phyloP scores from a whole-genome alignment of 768 basidiomycete species.

The Russula vinacea region DNA sequence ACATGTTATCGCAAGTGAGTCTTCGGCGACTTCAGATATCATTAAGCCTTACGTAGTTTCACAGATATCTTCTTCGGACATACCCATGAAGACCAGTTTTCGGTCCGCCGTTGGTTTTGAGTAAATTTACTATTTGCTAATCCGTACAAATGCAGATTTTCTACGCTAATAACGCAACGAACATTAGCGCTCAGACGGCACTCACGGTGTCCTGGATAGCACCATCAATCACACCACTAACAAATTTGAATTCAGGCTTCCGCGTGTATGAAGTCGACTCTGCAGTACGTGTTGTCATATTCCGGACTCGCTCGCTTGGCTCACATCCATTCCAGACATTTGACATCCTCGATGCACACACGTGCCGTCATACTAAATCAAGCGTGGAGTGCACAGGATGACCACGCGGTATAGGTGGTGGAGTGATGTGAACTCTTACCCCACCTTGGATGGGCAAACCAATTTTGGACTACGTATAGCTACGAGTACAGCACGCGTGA shows the following conservation, averaged over 20 bases:
- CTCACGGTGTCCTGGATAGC: conserved; percentile 56
- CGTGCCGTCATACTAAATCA: conserved; percentile 45
- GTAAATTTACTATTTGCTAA: neutral
- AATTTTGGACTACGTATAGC: conserved; percentile 53
- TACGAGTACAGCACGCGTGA: conserved; percentile 69
- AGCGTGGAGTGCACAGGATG: neutral
- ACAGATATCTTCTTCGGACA: conserved; percentile 77
- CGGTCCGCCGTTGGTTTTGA: conserved; percentile 39
- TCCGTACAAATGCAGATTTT: conserved; percentile 48
- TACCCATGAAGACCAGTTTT: conserved; percentile 70
- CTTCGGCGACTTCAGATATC: conserved; percentile 20
- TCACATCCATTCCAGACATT: conserved; percentile 52
- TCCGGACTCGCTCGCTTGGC: neutral
- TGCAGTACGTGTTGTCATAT: conserved; percentile 43
- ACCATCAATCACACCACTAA: conserved; percentile 67
- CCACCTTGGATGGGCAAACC: conserved; percentile 54
- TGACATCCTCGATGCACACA: conserved; percentile 73
- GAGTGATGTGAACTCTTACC: conserved; percentile 57
- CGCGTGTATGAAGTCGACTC: conserved; percentile 71
- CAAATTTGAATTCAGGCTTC: conserved; percentile 74
- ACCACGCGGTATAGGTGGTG: conserved; percentile 49
- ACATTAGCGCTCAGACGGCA: conserved; percentile 54
- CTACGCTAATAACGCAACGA: conserved; percentile 68
- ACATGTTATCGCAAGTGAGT: conserved; percentile 71
- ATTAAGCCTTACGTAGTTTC: conserved; percentile 16